A percentile compares a stretch with the other conserved stretches of the same genome.
Conservation (phyloP, 1,284 basidiomycete species). For the Chalciporus sp. region DNA sequence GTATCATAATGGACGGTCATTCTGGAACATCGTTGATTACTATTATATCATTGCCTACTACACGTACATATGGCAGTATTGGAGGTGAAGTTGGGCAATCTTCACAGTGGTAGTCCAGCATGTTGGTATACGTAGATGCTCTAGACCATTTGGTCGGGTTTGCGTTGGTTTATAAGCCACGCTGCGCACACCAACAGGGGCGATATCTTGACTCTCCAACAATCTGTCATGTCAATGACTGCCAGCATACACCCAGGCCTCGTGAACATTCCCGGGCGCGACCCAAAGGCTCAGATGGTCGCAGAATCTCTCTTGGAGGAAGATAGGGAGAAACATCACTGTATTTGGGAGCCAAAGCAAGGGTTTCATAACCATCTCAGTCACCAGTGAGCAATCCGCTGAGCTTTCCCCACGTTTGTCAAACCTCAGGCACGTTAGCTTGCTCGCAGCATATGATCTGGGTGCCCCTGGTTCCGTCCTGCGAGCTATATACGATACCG, state of each 20-base stretch:
- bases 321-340: constrained; percentile 60
- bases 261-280: constrained; percentile 53
- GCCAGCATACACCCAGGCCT: constrained; percentile 42
- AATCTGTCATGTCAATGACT: constrained; percentile 10
- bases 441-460: constrained; percentile 67
- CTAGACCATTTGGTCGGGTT: too few relatives aligned
- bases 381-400: constrained; percentile 45
- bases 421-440: constrained; percentile 33
- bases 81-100: too few relatives aligned
- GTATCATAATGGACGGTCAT: not conserved
- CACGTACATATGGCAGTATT: too few relatives aligned
- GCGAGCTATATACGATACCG: constrained; percentile 53
- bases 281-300: constrained; percentile 46
- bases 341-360: constrained; percentile 47
- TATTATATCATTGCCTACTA: too few relatives aligned
- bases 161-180: too few relatives aligned
- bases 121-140: too few relatives aligned
- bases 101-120: too few relatives aligned
- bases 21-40: not conserved
- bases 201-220: not conserved
- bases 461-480: constrained; percentile 57
- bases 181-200: not conserved
- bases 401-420: not conserved
- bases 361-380: constrained; percentile 69
- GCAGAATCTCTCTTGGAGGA: constrained; percentile 52